phyloP scores from a whole-genome alignment of 495 filamentous ascomycete species.

The Aspergillus mulundensis region DNA sequence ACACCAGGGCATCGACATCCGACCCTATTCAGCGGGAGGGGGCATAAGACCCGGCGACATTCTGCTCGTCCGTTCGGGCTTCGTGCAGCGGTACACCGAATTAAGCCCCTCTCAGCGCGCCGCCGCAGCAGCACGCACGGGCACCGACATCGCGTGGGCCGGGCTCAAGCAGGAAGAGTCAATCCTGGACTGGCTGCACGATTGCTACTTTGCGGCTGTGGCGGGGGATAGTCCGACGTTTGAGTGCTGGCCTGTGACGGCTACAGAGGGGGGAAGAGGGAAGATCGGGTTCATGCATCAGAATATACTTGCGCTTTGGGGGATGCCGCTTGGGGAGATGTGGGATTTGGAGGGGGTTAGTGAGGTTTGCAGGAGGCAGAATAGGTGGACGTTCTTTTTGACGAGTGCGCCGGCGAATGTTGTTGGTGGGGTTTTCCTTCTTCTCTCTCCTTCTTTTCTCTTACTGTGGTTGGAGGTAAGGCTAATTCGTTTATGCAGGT shows the following conservation, averaged over 20 bases:
- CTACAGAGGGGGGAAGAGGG: slow-evolving; percentile 26
- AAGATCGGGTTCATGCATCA: slow-evolving; percentile 50
- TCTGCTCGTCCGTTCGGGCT: slow-evolving; percentile 63
- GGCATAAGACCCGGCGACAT: slow-evolving; percentile 63
- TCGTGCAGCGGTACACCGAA: slow-evolving; percentile 52
- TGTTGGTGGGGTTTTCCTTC: slow-evolving; percentile 30
- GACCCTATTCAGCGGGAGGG: slow-evolving; percentile 48
- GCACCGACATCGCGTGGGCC: slow-evolving; percentile 47
- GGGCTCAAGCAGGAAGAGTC: slow-evolving; percentile 55
- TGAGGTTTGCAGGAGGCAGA: slow-evolving; percentile 42
- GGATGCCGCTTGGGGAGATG: slow-evolving; percentile 58
- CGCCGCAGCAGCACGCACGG: slow-evolving; percentile 36
- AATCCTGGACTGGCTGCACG: slow-evolving; percentile 60
- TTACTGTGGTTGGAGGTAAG: slow-evolving; percentile 1
- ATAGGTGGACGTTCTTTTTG: slow-evolving; percentile 65
- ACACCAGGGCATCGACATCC: slow-evolving; percentile 41
- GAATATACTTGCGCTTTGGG: slow-evolving; percentile 63
- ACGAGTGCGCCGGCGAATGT: slow-evolving; percentile 58
- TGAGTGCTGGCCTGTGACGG: slow-evolving; percentile 55
- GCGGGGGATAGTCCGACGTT: slow-evolving; percentile 58
- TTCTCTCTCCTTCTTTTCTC: neutral
- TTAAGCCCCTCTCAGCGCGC: slow-evolving; percentile 36
- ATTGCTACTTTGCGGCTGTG: slow-evolving; percentile 62
- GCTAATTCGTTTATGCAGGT: slow-evolving; percentile 8
- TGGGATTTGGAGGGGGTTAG: slow-evolving; percentile 53